Percentiles rank a stretch among this genome's conserved stretches.
These are phyloP conservation scores for Moesziomyces sp. DNA, from an alignment of 1,284 basidiomycete genomes.

Conservation along the genomic window DNA sequence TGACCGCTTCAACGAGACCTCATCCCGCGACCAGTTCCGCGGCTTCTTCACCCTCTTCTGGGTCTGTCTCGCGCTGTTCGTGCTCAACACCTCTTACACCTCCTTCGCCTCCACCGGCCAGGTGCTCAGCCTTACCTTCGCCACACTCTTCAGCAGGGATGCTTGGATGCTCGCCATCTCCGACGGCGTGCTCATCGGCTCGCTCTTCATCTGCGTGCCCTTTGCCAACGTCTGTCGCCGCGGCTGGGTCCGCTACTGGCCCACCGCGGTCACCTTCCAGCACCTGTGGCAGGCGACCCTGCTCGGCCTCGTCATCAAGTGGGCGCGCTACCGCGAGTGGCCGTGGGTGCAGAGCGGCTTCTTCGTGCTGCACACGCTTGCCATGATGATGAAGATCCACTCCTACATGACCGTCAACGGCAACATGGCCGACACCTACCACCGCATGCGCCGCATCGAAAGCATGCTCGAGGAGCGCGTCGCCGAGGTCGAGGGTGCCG, in stretches of 20 bases:
- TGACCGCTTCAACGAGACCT: slow-evolving; percentile 55
- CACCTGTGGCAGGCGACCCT: slow-evolving; percentile 57
- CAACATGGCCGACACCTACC: slow-evolving; percentile 73
- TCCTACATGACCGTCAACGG: slow-evolving; percentile 93
- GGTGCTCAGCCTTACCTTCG: slow-evolving; percentile 82
- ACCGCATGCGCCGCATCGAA: slow-evolving; percentile 45
- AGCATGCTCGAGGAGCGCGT: slow-evolving; percentile 58
- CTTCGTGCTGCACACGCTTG: slow-evolving; percentile 87
- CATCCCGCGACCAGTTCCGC: slow-evolving; percentile 53
- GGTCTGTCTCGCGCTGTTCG: slow-evolving; percentile 61
- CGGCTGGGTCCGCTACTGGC: slow-evolving; percentile 71
- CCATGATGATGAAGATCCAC: slow-evolving; percentile 96
- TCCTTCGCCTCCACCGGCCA: slow-evolving; percentile 73
- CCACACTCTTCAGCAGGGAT: slow-evolving; percentile 86
- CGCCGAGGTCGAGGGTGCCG: slow-evolving; percentile 42
- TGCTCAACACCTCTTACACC: slow-evolving; percentile 61
- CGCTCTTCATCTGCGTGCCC: slow-evolving; percentile 81
- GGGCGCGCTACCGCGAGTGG: slow-evolving; percentile 74
- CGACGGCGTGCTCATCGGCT: slow-evolving; percentile 81
- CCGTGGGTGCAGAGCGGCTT: slow-evolving; percentile 98
- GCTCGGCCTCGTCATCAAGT: slow-evolving; percentile 59
- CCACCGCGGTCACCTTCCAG: slow-evolving; percentile 44
- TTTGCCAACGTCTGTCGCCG: slow-evolving; percentile 71
- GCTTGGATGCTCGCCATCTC: slow-evolving; percentile 83
- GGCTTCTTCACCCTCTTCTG: slow-evolving; percentile 67